Conservation (phyloP, 2,329 filamentous ascomycete genomes). For the Ophiostoma himal-ulmi region DNA sequence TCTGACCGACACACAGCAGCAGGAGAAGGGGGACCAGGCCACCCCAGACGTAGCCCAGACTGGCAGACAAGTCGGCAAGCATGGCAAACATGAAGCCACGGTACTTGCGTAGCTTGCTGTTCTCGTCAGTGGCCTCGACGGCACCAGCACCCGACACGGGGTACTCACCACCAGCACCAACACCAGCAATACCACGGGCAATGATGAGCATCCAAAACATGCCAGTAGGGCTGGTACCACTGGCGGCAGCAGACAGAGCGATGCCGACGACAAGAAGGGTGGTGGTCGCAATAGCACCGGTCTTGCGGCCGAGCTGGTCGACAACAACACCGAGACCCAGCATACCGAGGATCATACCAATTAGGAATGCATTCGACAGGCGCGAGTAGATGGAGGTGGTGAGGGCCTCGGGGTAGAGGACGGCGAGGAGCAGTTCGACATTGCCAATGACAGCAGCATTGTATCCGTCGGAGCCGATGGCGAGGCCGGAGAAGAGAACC, state of each 20-base stretch:
- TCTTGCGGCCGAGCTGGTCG: conserved; percentile 46
- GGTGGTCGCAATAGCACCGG: conserved; percentile 44
- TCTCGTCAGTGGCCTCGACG: conserved; percentile 13
- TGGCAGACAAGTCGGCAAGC: conserved; percentile 13
- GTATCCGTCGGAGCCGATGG: conserved; percentile 22
- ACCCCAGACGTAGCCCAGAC: conserved; percentile 15
- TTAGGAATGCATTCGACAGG: conserved; percentile 50
- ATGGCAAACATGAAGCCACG: conserved; percentile 45
- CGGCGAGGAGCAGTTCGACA: conserved; percentile 37
- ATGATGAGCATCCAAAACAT: conserved; percentile 49
- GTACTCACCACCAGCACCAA: conserved; percentile 38
- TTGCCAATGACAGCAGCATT: conserved; percentile 38
- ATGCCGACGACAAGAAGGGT: conserved; percentile 41
- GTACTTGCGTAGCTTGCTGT: conserved; percentile 26
- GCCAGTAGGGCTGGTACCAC: conserved; percentile 35
- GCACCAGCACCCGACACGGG: conserved; percentile 17
- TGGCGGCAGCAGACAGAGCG: conserved; percentile 41
- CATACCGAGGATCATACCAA: conserved; percentile 54
- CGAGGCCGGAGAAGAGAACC: conserved; percentile 13
- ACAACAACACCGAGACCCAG: conserved; percentile 47
- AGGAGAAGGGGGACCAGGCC: conserved; percentile 10
- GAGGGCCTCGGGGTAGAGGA: conserved; percentile 40
- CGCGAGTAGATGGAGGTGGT: conserved; percentile 43
- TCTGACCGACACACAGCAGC: conserved; percentile 12
- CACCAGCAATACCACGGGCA: conserved; percentile 37